These are phyloP conservation scores for Yamagishiella unicocca DNA, from an alignment of 139 green algal species.

Conservation along the genomic window DNA sequence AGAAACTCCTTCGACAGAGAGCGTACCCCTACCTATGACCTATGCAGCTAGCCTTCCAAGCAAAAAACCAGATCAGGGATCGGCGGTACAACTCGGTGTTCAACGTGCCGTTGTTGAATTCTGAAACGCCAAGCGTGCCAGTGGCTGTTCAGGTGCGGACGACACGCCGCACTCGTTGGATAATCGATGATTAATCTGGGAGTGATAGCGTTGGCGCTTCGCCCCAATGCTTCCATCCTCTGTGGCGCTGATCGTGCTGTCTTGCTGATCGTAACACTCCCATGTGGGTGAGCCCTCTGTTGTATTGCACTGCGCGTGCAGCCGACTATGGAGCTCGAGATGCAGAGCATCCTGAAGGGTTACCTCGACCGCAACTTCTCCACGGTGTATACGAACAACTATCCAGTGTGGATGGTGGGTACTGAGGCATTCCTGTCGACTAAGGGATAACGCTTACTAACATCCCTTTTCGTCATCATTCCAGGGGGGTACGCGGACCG, in stretches of 20 bases:
- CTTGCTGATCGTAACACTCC: too few species aligned
- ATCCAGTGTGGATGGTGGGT: constrained; percentile 61
- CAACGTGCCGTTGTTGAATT: constrained; percentile 52
- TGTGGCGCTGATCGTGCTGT: too few species aligned
- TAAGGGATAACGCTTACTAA: not conserved
- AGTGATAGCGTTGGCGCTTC: too few species aligned
- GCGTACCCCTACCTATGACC: too few species aligned
- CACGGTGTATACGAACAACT: constrained; percentile 48
- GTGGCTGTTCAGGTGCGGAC: constrained; percentile 43
- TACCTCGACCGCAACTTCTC: constrained; percentile 64
- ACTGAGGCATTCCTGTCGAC: not conserved
- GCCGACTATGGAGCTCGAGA: constrained; percentile 35
- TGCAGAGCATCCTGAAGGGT: constrained; percentile 46
- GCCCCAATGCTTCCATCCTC: too few species aligned
- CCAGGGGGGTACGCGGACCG: constrained; percentile 37
- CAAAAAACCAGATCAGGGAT: constrained; percentile 46
- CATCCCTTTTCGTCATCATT: not conserved
- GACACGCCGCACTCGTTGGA: not conserved
- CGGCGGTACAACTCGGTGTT: constrained; percentile 45
- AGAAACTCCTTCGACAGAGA: too few species aligned
- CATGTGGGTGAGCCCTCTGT: too few species aligned
- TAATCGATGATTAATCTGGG: too few species aligned
- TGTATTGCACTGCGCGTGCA: too few species aligned
- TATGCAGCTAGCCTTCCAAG: constrained; percentile 46
- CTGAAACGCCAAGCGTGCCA: not conserved